These are phyloP conservation scores for Blastomyces emzantsi DNA, from an alignment of 2,329 filamentous ascomycete genomes.

Conservation along the genomic window DNA sequence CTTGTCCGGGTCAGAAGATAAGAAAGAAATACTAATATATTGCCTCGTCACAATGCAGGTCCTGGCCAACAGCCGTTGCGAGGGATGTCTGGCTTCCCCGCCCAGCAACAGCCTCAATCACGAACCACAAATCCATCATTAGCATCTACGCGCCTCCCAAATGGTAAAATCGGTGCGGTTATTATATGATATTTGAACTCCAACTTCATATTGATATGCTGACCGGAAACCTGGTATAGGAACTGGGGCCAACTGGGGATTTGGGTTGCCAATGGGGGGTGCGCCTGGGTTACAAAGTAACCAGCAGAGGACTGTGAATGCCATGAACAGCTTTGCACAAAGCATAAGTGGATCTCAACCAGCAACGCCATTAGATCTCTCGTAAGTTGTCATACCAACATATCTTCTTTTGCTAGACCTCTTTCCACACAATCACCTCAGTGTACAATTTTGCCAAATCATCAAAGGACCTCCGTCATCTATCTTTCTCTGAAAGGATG, in stretches of 20 bases:
- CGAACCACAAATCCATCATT: slow-evolving; percentile 41
- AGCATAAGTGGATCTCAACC: slow-evolving; percentile 47
- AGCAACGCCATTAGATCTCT: slow-evolving; percentile 46
- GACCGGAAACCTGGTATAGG: slow-evolving; percentile 28
- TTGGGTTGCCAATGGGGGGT: slow-evolving; percentile 46
- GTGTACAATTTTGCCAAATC: background rate
- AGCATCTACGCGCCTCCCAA: slow-evolving; percentile 43
- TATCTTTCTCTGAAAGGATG: background rate
- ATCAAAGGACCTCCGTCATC: background rate
- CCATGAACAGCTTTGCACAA: slow-evolving; percentile 48
- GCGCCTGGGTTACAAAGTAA: slow-evolving; percentile 43
- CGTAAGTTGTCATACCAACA: slow-evolving; percentile 38
- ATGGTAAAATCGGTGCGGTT: slow-evolving; percentile 44
- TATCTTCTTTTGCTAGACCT: background rate
- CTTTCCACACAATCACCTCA: background rate
- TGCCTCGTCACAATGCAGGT: slow-evolving; percentile 27
- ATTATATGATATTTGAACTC: slow-evolving; percentile 10
- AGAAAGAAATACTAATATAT: slow-evolving; percentile 13
- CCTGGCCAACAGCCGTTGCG: slow-evolving; percentile 44
- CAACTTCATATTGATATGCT: slow-evolving; percentile 6
- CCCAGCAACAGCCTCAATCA: slow-evolving; percentile 38
- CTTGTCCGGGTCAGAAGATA: background rate
- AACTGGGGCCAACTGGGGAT: slow-evolving; percentile 49
- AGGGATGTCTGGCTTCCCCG: slow-evolving; percentile 46
- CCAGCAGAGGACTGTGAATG: slow-evolving; percentile 44